Base-by-base conservation (phyloP, 352 stramenopile genomes). In the Globisporangium recalcitrans region DNA sequence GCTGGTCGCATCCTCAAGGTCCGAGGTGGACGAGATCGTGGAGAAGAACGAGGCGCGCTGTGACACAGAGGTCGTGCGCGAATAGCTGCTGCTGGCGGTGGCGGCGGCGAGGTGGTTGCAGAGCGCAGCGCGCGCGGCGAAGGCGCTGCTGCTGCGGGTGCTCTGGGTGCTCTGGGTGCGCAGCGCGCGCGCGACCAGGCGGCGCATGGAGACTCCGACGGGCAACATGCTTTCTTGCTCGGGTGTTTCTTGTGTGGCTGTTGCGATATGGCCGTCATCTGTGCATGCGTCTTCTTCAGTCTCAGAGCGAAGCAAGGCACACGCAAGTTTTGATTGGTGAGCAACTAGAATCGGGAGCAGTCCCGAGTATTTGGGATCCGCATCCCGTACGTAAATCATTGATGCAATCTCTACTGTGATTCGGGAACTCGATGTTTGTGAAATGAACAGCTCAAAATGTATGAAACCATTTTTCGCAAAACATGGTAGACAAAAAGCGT, bases 1-100 rank as follows among this genome's bases (percentile, higher is more conserved):
- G 10, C 24, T 46, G 38, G 2, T 34, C 47, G 4, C 24, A 29
- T 53, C 47, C 22, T 55, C 26, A 31, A 38, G 21, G 49, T 55
- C 49, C 24, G 49, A 82, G 71, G 48, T 73, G 16, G n/a, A 46
- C 63, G 53, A 60, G 56, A 62, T 42, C 42, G 58, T 63, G 27
- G 58, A 63, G 46, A 63, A 63, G 31, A 48, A 38, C 34, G 52
- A 46, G 8, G 52, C 40, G 32, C 52, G 52, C 52, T 42, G 51
- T 9, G 38, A 46, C 38, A 82, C 48, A 93, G 76, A 27, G 44
- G 10, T 74, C 60, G 52, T 85, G 73, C 21, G 74, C 58, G 13
- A 92, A 64, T 26, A 74, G 78, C 64, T 93, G 86, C 68, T 92
- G 86, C 66, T 89, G 80, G 58, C 32, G 47, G 8, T 16, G 11